Evolutionary conservation across 2,329 filamentous ascomycete genomes (phyloP).

Genomic region (Trichophyton mentagrophytes): DNA sequence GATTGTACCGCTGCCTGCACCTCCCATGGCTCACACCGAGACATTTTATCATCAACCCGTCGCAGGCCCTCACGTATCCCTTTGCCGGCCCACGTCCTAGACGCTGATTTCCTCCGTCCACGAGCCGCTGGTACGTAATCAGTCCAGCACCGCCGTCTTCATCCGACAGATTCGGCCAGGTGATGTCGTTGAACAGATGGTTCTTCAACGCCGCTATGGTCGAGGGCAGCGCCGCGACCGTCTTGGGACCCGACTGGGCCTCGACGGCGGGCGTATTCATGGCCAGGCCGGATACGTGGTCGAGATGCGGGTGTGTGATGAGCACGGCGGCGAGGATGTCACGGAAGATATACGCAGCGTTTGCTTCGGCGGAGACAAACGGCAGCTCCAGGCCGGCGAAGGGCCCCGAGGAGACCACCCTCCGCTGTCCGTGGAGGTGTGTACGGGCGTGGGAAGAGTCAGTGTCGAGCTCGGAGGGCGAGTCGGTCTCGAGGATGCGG

Average conservation of each 20-base stretch:
- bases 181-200: conserved; percentile 94
- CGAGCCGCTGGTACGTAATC: conserved; percentile 76
- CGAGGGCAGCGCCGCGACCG: conserved; percentile 69
- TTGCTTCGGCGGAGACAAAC: conserved; percentile 53
- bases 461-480: conserved; percentile 8
- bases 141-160: conserved; percentile 90
- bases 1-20: conserved; percentile 58
- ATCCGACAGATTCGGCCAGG: conserved; percentile 94
- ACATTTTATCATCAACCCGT: conserved; percentile 77
- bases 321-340: conserved; percentile 76
- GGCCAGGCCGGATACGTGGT: conserved; percentile 82
- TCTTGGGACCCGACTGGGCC: conserved; percentile 64
- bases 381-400: conserved; percentile 69
- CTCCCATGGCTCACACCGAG: conserved; percentile 82
- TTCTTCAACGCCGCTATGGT: conserved; percentile 87
- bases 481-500: conserved; percentile 51
- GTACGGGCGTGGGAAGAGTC: neutral
- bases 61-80: conserved; percentile 78
- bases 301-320: conserved; percentile 93
- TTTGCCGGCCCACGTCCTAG: conserved; percentile 66
- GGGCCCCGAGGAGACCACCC: conserved; percentile 45
- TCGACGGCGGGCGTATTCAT: conserved; percentile 85
- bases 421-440: conserved; percentile 17
- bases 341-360: conserved; percentile 67
- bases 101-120: conserved; percentile 76